Evolutionary conservation across 78 protist genomes (phyloP), one percentile per base, ranked within the genome.

Genomic region (slime mould (Dictyostelium discoideum)): DNA sequence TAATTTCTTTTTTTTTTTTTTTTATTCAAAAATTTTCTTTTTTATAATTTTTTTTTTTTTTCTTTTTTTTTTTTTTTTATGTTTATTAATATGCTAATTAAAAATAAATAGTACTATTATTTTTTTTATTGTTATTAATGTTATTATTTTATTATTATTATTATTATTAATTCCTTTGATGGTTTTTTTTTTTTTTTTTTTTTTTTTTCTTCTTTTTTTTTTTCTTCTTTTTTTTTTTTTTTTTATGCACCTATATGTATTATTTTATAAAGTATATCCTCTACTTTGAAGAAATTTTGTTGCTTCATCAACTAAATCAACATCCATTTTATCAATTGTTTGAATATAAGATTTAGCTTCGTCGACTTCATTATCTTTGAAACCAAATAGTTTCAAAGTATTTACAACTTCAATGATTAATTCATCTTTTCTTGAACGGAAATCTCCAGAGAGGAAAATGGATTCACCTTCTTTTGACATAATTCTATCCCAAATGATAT

Each of bases 401-500:
- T n/a, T 11, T 22, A 18, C 42, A 37, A 72, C 87, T 7, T 26
- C 65, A 1, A 81, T 79, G 57, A 90, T 69, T 5, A 16, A 8
- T 13, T 63, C 60, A 46, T 80, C 87, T 82, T 48, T 90, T 82
- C 94, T 90, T 2, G 94, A 65, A 44, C 57, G 50, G 57, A 90
- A 90, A 37, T 80, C 79, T 54, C 94, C 87, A 63, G 86, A 72
- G 11, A 90, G 74, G 81, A 90, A 82, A 50, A 78, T 29, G 32
- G 85, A 81, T 65, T 90, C 94, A 22, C 94, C 94, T 18, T 67
- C 94, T 32, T 81, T 48, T 5, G 74, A n/a, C 48, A 90, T 69
- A 6, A 90, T 90, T 18, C 76, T 50, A 67, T 90, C 94, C 94
- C 94, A 90, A 67, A 90, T 76, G 67, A 90, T 82, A 37, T 32